Percentiles rank a stretch among this genome's conserved stretches.
These are phyloP conservation scores for Escovopsis sp. DNA, from an alignment of 2,329 filamentous ascomycete genomes.

Conservation along the genomic window DNA sequence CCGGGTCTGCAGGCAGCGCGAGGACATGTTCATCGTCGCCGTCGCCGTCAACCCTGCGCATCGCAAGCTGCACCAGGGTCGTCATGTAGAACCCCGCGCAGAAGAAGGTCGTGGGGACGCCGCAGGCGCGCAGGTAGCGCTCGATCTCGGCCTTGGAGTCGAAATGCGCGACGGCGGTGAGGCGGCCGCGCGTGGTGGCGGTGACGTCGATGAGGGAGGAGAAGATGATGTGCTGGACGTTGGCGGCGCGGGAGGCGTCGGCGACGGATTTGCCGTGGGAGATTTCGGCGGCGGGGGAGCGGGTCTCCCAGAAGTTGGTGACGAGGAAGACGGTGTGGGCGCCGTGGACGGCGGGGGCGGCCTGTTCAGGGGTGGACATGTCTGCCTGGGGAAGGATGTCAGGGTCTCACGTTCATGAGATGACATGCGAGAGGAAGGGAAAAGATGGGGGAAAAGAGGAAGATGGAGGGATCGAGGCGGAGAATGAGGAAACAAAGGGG, in stretches of 20 bases:
- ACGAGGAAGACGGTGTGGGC: slow-evolving; percentile 28
- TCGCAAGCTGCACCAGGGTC: slow-evolving; percentile 21
- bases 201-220: slow-evolving; percentile 27
- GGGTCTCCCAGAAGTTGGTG: slow-evolving; percentile 23
- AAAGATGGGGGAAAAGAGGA: too few relatives aligned
- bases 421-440: background rate
- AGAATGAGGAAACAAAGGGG: too few relatives aligned
- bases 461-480: too few relatives aligned
- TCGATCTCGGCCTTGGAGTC: slow-evolving; percentile 42
- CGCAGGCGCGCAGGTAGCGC: slow-evolving; percentile 35
- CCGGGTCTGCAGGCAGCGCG: slow-evolving; percentile 13
- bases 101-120: slow-evolving; percentile 35
- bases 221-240: slow-evolving; percentile 30
- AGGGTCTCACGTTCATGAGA: too few relatives aligned
- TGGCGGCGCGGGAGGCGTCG: slow-evolving; percentile 27
- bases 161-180: slow-evolving; percentile 31
- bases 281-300: slow-evolving; percentile 20
- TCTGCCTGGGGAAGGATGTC: slow-evolving; percentile 23
- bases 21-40: slow-evolving; percentile 13
- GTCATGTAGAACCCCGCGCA: slow-evolving; percentile 39
- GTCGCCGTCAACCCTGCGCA: slow-evolving; percentile 13
- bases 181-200: slow-evolving; percentile 20
- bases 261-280: slow-evolving; percentile 30
- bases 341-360: slow-evolving; percentile 23
- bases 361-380: slow-evolving; percentile 20